These are phyloP conservation scores for Populus euphratica DNA, from an alignment of 345 rosid genomes.

Conservation along the genomic window DNA sequence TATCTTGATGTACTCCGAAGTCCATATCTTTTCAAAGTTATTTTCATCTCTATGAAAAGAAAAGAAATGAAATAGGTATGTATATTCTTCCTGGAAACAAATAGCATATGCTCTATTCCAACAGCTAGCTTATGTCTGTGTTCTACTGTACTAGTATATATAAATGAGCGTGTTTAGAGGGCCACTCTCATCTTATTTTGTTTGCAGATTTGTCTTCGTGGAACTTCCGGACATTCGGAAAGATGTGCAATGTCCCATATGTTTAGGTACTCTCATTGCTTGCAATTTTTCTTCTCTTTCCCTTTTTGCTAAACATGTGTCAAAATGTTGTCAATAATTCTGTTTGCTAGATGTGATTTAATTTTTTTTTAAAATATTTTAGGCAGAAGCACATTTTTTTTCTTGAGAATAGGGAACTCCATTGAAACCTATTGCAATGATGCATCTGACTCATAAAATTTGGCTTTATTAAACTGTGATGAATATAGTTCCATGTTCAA, in stretches of 20 bases:
- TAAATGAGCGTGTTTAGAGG: background rate
- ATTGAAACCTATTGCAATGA: background rate
- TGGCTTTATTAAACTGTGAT: background rate
- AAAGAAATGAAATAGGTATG: background rate
- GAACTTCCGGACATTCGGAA: constrained; percentile 70
- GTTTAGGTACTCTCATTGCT: constrained; percentile 59
- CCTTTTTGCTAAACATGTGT: background rate
- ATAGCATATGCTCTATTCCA: background rate
- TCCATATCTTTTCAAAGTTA: background rate
- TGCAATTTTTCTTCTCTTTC: background rate
- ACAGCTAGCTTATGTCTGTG: background rate
- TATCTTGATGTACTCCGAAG: background rate
- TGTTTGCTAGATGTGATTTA: background rate
- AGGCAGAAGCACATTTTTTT: background rate
- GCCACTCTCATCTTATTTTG: constrained; percentile 17
- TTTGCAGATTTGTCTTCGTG: constrained; percentile 62
- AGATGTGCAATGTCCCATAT: constrained; percentile 88
- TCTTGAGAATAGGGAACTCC: background rate
- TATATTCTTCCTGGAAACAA: background rate
- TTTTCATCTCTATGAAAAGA: background rate
- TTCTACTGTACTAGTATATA: background rate
- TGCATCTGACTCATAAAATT: background rate
- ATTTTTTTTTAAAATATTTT: background rate
- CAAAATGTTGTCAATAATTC: background rate
- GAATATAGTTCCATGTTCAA: background rate